Conservation (phyloP, 768 basidiomycete genomes). For the Leccinellum rugosiceps region DNA sequence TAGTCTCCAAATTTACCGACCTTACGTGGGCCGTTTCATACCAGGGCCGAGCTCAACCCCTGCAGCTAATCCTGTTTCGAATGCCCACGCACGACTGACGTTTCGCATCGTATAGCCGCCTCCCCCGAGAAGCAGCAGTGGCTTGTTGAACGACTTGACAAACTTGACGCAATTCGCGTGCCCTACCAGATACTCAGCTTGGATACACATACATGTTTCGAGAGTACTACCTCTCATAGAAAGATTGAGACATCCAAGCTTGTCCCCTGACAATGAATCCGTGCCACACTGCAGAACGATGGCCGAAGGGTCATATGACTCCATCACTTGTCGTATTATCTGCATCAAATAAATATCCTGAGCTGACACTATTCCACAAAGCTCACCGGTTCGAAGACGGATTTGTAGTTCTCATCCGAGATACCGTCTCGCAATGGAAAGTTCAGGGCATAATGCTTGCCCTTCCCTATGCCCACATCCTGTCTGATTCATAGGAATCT, state of each 20-base stretch:
- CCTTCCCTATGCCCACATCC: constrained; percentile 93
- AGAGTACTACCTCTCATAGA: constrained; percentile 77
- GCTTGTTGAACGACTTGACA: constrained; percentile 94
- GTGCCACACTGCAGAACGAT: constrained; percentile 97
- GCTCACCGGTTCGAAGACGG: constrained; percentile 90
- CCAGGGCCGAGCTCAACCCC: constrained; percentile 89
- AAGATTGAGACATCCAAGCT: constrained; percentile 91
- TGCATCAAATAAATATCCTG: constrained; percentile 28
- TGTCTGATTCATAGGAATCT: constrained; percentile 30
- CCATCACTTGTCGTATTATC: constrained; percentile 94
- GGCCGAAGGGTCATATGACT: constrained; percentile 89
- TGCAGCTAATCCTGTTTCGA: constrained; percentile 96
- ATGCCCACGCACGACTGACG: constrained; percentile 96
- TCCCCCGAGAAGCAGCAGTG: constrained; percentile 90
- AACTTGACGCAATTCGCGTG: constrained; percentile 98
- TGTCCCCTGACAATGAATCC: constrained; percentile 94
- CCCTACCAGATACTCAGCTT: constrained; percentile 42
- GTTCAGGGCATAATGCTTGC: constrained; percentile 91
- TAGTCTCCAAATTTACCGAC: background rate
- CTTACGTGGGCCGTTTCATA: constrained; percentile 27
- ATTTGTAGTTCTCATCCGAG: constrained; percentile 91
- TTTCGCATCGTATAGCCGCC: constrained; percentile 99
- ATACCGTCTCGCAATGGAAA: constrained; percentile 95
- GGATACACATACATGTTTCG: background rate
- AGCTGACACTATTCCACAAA: background rate